Evolutionary conservation across 2,329 filamentous ascomycete species (phyloP).

Genomic region (Fusarium oxysporum): DNA sequence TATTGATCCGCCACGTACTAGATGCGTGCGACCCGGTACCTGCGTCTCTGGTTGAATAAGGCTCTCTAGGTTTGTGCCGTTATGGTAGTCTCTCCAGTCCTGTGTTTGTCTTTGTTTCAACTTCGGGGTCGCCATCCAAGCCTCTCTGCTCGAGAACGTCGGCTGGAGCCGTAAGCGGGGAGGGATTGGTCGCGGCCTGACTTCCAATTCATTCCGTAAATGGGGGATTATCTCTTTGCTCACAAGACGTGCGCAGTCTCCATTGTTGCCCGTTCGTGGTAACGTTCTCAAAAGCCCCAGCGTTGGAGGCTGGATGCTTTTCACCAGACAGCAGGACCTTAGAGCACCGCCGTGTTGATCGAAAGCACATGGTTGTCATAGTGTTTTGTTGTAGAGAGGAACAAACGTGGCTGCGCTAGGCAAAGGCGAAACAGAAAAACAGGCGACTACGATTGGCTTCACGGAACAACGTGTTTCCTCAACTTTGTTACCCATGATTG

Average conservation of each 20-base stretch:
- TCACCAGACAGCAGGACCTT: constrained; percentile 8
- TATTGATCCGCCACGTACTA: constrained; percentile 13
- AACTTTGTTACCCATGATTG: neutral
- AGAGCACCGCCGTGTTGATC: constrained; percentile 18
- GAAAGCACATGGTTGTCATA: constrained; percentile 6
- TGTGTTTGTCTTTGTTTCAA: constrained; percentile 7
- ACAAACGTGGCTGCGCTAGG: constrained; percentile 20
- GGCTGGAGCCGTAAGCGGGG: constrained; percentile 9
- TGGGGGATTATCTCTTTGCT: constrained; percentile 7
- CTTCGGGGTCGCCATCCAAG: constrained; percentile 26
- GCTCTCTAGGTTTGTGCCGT: neutral
- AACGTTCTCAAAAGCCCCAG: constrained; percentile 17
- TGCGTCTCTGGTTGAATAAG: constrained; percentile 19
- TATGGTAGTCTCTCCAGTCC: constrained; percentile 4
- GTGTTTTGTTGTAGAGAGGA: constrained; percentile 21
- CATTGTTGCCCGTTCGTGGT: constrained; percentile 13
- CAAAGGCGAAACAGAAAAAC: neutral
- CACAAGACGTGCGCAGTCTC: neutral
- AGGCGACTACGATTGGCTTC: constrained; percentile 8
- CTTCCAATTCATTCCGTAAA: neutral
- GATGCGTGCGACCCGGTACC: constrained; percentile 22
- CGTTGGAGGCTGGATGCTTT: constrained; percentile 31
- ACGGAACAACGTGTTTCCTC: constrained; percentile 19
- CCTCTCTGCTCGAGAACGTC: constrained; percentile 31
- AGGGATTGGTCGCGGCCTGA: neutral